Evolutionary conservation across 495 filamentous ascomycete genomes (phyloP).

Genomic region (Terfezia claveryi): DNA sequence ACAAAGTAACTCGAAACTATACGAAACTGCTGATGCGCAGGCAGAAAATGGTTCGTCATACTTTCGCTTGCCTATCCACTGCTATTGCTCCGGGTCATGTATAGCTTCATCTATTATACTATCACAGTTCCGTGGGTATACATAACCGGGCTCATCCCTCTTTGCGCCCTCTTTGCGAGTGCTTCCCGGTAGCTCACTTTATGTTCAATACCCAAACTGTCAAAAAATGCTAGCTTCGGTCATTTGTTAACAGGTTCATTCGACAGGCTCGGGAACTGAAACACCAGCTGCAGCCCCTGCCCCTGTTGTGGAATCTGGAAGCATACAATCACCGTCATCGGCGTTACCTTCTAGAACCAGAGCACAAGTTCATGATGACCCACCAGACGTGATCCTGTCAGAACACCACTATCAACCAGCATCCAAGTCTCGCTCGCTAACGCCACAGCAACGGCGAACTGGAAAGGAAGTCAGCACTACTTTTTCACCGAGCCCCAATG

Average conservation of each 20-base stretch:
- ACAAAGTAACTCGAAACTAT: slow-evolving; percentile 14
- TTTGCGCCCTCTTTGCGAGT: too few relatives aligned
- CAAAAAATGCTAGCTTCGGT: slow-evolving; percentile 2
- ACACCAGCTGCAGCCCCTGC: too few relatives aligned
- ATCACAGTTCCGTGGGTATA: too few relatives aligned
- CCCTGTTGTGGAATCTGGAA: too few relatives aligned
- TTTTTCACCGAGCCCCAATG: slow-evolving; percentile 3
- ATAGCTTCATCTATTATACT: background rate
- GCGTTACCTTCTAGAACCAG: slow-evolving; percentile 6
- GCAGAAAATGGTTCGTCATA: background rate
- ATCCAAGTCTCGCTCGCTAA: background rate
- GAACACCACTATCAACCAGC: slow-evolving; percentile 31
- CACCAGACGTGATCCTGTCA: slow-evolving; percentile 55
- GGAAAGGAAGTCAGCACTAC: background rate
- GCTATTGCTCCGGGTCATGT: background rate
- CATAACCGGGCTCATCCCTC: too few relatives aligned
- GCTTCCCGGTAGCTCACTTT: background rate
- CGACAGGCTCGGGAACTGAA: too few relatives aligned
- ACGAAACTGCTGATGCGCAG: slow-evolving; percentile 5
- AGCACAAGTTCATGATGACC: slow-evolving; percentile 30
- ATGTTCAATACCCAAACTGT: background rate
- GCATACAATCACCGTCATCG: background rate
- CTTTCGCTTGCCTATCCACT: background rate
- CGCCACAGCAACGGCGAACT: background rate
- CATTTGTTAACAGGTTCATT: background rate